These are phyloP conservation scores for Echinochloa phyllopogon DNA, from an alignment of 176 grass and related monocot species.

Conservation along the genomic window DNA sequence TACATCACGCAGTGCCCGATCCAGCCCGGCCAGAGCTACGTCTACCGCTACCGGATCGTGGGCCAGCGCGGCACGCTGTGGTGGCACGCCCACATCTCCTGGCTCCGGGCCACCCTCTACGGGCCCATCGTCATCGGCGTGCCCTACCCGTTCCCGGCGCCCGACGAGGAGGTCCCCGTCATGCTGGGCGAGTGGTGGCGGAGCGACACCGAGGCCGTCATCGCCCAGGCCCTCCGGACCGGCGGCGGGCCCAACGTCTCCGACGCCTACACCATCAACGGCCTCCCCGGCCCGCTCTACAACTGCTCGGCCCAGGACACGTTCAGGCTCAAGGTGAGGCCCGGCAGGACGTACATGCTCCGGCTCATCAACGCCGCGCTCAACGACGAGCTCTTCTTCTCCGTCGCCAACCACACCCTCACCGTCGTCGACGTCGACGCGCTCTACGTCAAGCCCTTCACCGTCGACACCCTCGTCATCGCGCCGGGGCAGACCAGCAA, in stretches of 20 bases:
- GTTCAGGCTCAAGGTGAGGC: constrained; percentile 64
- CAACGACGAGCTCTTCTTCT: constrained; percentile 74
- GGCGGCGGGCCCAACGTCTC: constrained; percentile 77
- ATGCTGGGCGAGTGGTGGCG: constrained; percentile 75
- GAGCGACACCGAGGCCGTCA: constrained; percentile 66
- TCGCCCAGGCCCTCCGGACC: constrained; percentile 59
- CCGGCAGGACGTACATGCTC: constrained; percentile 61
- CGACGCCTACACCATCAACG: constrained; percentile 74
- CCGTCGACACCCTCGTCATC: constrained; percentile 61
- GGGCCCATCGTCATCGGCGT: constrained; percentile 82
- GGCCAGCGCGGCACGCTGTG: constrained; percentile 78
- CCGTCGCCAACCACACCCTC: constrained; percentile 66
- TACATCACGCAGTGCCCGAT: constrained; percentile 93
- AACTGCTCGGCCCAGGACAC: constrained; percentile 60
- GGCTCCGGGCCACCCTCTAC: constrained; percentile 68
- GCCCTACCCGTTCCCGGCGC: constrained; percentile 73
- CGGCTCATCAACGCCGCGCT: constrained; percentile 76
- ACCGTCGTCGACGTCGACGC: constrained; percentile 70
- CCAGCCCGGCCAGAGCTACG: constrained; percentile 60
- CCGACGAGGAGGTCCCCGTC: constrained; percentile 62
- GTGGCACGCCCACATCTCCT: constrained; percentile 77
- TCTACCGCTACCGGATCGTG: constrained; percentile 57
- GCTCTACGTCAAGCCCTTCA: constrained; percentile 68
- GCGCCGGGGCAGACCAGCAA: constrained; percentile 80
- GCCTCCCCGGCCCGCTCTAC: constrained; percentile 68